Conservation (phyloP, 306 rosid genomes). For the Morella rubra region DNA sequence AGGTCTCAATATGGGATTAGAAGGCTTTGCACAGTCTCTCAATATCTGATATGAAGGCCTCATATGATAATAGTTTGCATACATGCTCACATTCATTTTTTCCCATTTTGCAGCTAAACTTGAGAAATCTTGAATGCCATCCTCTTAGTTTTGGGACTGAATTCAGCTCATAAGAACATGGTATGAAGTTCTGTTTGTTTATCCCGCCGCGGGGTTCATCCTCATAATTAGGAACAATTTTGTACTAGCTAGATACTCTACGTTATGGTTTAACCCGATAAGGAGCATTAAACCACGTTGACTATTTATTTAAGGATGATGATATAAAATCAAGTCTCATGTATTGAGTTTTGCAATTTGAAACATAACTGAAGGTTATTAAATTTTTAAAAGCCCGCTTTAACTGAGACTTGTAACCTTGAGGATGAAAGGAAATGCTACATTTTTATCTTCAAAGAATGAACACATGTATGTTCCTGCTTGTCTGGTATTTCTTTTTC, state of each 20-base stretch:
- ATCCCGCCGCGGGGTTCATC: too few relatives aligned
- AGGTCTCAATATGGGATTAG: neutral
- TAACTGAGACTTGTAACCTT: neutral
- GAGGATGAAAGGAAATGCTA: neutral
- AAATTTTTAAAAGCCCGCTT: too few relatives aligned
- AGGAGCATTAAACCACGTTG: neutral
- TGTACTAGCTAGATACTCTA: too few relatives aligned
- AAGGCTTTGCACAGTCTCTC: conserved; percentile 3
- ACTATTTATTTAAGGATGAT: neutral
- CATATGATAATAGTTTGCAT: conserved; percentile 13
- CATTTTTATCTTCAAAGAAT: neutral
- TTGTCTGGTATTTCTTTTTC: neutral
- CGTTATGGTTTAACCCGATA: neutral
- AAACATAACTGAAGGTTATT: neutral
- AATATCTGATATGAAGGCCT: conserved; percentile 1
- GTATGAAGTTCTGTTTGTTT: conserved; percentile 28
- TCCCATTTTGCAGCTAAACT: conserved; percentile 61
- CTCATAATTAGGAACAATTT: too few relatives aligned
- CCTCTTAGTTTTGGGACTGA: conserved; percentile 76
- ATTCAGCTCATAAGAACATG: conserved; percentile 37
- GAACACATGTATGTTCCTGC: too few relatives aligned
- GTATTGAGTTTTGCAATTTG: neutral
- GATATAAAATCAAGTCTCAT: neutral
- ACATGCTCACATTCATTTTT: conserved; percentile 18
- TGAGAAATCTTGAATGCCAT: conserved; percentile 81